Evolutionary conservation across 1,284 basidiomycete genomes (phyloP).

Genomic region (Sporisorium reilianum): DNA sequence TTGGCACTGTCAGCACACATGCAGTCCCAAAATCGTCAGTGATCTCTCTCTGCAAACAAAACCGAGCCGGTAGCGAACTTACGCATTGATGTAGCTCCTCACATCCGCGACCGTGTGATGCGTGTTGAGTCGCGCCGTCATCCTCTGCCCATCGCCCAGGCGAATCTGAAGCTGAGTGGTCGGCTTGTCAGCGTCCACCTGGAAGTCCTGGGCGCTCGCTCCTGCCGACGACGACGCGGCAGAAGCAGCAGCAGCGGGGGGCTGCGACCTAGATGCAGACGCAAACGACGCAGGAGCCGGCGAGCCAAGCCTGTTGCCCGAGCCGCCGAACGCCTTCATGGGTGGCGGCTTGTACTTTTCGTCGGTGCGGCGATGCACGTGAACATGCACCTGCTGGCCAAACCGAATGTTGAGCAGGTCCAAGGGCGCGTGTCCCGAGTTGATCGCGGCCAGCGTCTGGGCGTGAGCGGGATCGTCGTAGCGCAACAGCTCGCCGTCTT

Average conservation of each 20-base stretch:
- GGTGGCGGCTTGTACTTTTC: slow-evolving; percentile 79
- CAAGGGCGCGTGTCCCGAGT: slow-evolving; percentile 84
- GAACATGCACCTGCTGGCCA: slow-evolving; percentile 87
- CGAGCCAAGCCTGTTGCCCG: slow-evolving; percentile 83
- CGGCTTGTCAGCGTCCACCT: slow-evolving; percentile 83
- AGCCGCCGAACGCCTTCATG: slow-evolving; percentile 77
- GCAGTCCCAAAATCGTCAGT: neutral
- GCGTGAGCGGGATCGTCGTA: slow-evolving; percentile 86
- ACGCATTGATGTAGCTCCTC: slow-evolving; percentile 89
- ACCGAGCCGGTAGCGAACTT: slow-evolving; percentile 71
- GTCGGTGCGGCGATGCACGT: slow-evolving; percentile 79
- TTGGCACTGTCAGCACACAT: slow-evolving; percentile 39
- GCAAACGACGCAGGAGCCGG: slow-evolving; percentile 55
- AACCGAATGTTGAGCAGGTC: slow-evolving; percentile 80
- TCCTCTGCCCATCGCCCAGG: slow-evolving; percentile 86
- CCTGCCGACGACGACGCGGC: slow-evolving; percentile 4
- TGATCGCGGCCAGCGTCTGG: slow-evolving; percentile 81
- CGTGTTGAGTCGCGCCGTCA: slow-evolving; percentile 89
- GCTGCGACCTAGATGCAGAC: slow-evolving; percentile 49
- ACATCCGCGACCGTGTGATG: slow-evolving; percentile 90
- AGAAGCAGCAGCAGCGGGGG: slow-evolving; percentile 28
- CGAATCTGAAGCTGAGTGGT: slow-evolving; percentile 92
- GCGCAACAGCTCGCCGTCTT: slow-evolving; percentile 85
- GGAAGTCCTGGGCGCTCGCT: slow-evolving; percentile 72
- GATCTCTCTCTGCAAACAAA: slow-evolving; percentile 7